Evolutionary conservation across 2,329 filamentous ascomycete genomes (phyloP).

Genomic region (Sclerotinia nivalis): DNA sequence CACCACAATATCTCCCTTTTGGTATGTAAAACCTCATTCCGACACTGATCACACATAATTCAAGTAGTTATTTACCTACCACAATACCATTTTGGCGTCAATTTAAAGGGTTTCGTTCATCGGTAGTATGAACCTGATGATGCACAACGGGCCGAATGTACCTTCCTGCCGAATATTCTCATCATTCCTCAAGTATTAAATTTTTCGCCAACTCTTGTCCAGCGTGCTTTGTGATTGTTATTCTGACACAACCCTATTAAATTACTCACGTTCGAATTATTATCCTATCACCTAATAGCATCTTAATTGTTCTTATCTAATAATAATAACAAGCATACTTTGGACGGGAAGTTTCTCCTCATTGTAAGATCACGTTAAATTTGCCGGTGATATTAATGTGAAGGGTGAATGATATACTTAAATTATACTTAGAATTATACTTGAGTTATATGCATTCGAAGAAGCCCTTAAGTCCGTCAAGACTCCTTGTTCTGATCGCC

Average conservation of each 20-base stretch:
- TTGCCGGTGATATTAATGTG: neutral
- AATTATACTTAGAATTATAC: conserved; percentile 7
- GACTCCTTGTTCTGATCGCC: neutral
- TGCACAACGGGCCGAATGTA: conserved; percentile 15
- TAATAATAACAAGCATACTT: conserved; percentile 8
- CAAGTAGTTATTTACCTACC: neutral
- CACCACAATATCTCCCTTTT: neutral
- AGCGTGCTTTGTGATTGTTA: conserved; percentile 3
- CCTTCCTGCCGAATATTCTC: conserved; percentile 11
- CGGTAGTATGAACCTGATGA: conserved; percentile 15
- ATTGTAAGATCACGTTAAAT: neutral
- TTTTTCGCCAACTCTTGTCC: neutral
- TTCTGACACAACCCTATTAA: conserved; percentile 5
- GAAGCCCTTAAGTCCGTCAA: neutral
- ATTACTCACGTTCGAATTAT: conserved; percentile 17
- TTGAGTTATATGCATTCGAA: neutral
- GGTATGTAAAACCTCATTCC: neutral
- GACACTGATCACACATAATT: neutral
- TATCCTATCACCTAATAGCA: conserved; percentile 5
- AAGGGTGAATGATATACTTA: neutral
- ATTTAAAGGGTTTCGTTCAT: neutral
- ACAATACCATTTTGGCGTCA: neutral
- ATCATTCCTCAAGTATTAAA: conserved; percentile 15
- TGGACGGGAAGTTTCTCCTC: neutral
- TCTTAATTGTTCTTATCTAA: conserved; percentile 3